Evolutionary conservation across 345 rosid genomes (phyloP), one percentile per base, ranked within the genome.

Genomic region (Heritiera littoralis): DNA sequence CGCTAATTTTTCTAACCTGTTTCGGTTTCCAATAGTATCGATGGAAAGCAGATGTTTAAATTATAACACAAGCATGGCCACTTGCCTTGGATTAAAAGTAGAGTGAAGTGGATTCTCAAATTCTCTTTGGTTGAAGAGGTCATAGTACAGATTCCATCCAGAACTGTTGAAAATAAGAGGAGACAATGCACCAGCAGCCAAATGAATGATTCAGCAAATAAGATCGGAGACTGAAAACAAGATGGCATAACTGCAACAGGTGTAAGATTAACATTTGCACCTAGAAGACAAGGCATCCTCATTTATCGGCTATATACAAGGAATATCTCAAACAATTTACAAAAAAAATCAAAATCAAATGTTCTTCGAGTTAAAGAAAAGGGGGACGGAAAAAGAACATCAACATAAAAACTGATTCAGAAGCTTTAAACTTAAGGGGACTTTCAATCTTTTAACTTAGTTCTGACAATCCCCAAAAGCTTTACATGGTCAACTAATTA

Each of bases 191-290:
- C 12, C 7, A 35, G 9, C 46, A 32, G 17, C 10, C 65, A 43
- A 18, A 74, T 74, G 48, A 40, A 74, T 68, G 2, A 18, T 38
- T 18, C 35, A 40, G 66, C 41, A 61, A 14, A 45, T 14, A 14
- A 45, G 41, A 43, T 41, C 10, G 15, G 2, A 18, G 52, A 76
- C 43, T 0, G 40, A 10, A 74, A 43, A 23, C 56, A 43, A 41
- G 68, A 75, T 43, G 9, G 52, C n/a, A 52, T 15, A 23, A 56
- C 23, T 18, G n/a, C 61, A 30, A 54, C 9, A 52, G 63, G 23
- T 15, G 15, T 71, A 20, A 75, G 28, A 45, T 48, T 1, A 76
- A 46, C 23, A 77, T 20, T 66, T 65, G 66, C 79, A 77, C 18
- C 10, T 46, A 35, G 11, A 35, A 49, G 40, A 77, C 40, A 66